Conservation (phyloP, 192 early-diverging fungal species). For the Coemansia sp. region DNA sequence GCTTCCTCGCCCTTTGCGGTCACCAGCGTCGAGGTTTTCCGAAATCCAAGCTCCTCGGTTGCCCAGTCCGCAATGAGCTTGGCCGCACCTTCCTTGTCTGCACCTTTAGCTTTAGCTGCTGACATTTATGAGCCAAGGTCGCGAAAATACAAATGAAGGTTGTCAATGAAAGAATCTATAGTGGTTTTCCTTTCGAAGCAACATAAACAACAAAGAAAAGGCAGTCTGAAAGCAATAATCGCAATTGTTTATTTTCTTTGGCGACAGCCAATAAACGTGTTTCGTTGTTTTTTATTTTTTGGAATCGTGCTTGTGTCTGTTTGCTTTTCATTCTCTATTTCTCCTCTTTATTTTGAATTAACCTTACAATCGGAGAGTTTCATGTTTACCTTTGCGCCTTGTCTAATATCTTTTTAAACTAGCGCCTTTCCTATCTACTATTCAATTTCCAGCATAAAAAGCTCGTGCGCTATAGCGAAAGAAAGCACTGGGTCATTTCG, state of each 20-base stretch:
- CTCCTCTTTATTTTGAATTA: constrained; percentile 6
- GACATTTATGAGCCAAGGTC: background rate
- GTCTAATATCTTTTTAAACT: background rate
- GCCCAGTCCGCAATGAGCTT: constrained; percentile 43
- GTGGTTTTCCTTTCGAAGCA: background rate
- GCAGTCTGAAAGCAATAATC: background rate
- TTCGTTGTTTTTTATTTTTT: background rate
- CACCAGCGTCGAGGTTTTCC: constrained; percentile 41
- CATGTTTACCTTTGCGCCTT: constrained; percentile 1
- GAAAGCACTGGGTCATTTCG: background rate
- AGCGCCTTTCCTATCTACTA: too few relatives aligned
- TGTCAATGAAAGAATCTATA: background rate
- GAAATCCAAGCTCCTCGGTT: constrained; percentile 46
- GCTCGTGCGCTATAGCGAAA: too few relatives aligned
- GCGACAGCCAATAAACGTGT: constrained; percentile 2
- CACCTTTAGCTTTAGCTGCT: background rate
- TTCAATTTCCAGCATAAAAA: too few relatives aligned
- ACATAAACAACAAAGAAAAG: background rate
- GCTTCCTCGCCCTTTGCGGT: constrained; percentile 47
- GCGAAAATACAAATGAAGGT: background rate
- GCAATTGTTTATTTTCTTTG: constrained; percentile 1
- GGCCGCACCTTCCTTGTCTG: constrained; percentile 31
- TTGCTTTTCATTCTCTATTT: constrained; percentile 3
- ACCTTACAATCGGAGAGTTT: background rate
- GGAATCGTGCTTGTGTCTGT: background rate